Evolutionary conservation across 768 basidiomycete genomes (phyloP).

Genomic region (Pleurotus citrinopileatus): DNA sequence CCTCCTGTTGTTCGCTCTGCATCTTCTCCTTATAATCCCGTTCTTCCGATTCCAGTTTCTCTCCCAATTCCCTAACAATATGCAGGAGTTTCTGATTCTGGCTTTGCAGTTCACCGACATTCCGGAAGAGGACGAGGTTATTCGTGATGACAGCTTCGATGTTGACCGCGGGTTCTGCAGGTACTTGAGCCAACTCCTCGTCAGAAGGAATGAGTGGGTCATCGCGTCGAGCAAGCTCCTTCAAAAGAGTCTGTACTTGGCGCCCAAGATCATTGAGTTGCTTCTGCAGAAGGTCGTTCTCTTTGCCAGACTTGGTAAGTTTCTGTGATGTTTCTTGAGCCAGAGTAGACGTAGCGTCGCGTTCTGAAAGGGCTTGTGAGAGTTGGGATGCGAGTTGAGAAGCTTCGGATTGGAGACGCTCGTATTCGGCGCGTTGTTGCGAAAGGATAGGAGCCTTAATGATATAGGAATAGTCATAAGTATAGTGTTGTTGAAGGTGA

Average conservation of each 20-base stretch:
- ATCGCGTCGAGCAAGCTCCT: slow-evolving; percentile 77
- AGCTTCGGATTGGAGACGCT: slow-evolving; percentile 77
- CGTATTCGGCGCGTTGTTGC: slow-evolving; percentile 88
- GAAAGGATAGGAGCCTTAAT: slow-evolving; percentile 83
- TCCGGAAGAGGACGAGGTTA: slow-evolving; percentile 83
- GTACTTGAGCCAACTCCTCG: slow-evolving; percentile 48
- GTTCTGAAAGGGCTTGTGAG: slow-evolving; percentile 67
- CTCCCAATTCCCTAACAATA: slow-evolving; percentile 79
- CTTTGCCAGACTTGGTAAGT: slow-evolving; percentile 50
- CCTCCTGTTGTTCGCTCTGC: slow-evolving; percentile 74
- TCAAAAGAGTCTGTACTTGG: slow-evolving; percentile 78
- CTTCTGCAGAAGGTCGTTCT: slow-evolving; percentile 66
- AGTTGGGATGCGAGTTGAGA: slow-evolving; percentile 80
- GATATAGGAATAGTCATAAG: slow-evolving; percentile 4
- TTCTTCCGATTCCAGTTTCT: slow-evolving; percentile 84
- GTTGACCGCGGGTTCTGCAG: slow-evolving; percentile 41
- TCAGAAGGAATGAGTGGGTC: slow-evolving; percentile 81
- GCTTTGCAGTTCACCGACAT: slow-evolving; percentile 75
- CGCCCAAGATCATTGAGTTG: slow-evolving; percentile 82
- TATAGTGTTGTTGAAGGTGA: slow-evolving; percentile 1
- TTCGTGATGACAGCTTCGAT: slow-evolving; percentile 84
- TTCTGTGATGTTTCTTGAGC: slow-evolving; percentile 66
- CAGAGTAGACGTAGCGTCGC: slow-evolving; percentile 57
- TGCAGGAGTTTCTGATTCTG: slow-evolving; percentile 89
- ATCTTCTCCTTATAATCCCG: slow-evolving; percentile 67